These are phyloP conservation scores for Blastomyces silverae DNA, from an alignment of 2,329 filamentous ascomycete genomes.

Conservation along the genomic window DNA sequence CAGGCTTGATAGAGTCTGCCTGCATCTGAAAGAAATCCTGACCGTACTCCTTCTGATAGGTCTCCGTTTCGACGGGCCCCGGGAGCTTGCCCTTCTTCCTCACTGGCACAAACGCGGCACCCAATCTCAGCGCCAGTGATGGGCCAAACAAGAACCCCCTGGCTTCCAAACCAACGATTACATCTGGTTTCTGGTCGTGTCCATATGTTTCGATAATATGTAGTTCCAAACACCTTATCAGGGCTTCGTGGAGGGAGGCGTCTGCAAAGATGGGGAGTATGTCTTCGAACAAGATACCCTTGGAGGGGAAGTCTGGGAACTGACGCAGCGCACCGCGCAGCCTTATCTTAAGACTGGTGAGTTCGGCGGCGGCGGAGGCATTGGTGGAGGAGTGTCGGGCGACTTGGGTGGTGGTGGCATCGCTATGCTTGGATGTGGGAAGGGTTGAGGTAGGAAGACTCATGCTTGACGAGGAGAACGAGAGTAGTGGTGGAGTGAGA, in stretches of 20 bases:
- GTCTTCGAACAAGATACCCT: constrained; percentile 93
- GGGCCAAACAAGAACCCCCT: constrained; percentile 95
- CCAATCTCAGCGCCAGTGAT: constrained; percentile 72
- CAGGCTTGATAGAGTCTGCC: constrained; percentile 70
- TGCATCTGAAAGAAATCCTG: constrained; percentile 96
- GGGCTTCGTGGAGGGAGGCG: constrained; percentile 62
- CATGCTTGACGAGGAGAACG: constrained; percentile 30
- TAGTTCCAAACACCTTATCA: constrained; percentile 79
- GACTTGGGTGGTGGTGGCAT: constrained; percentile 40
- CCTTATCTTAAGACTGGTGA: constrained; percentile 58
- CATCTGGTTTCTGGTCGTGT: constrained; percentile 62
- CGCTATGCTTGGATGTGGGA: constrained; percentile 25
- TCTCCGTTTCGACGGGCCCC: constrained; percentile 75
- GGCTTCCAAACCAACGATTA: constrained; percentile 88
- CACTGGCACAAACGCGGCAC: constrained; percentile 83
- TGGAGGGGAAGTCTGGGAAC: constrained; percentile 85
- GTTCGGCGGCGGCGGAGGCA: constrained; percentile 48
- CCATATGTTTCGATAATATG: constrained; percentile 62
- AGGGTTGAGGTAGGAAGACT: constrained; percentile 31
- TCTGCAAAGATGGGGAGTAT: constrained; percentile 94
- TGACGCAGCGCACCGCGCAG: constrained; percentile 69
- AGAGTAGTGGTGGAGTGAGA: constrained; percentile 19
- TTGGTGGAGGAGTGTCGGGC: constrained; percentile 41
- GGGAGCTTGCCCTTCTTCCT: constrained; percentile 95
- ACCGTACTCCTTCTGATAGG: constrained; percentile 94